Percentiles rank a stretch among this genome's conserved stretches.
Evolutionary conservation across 2,329 filamentous ascomycete genomes (phyloP).

Genomic region (Aspergillus luchuensis): DNA sequence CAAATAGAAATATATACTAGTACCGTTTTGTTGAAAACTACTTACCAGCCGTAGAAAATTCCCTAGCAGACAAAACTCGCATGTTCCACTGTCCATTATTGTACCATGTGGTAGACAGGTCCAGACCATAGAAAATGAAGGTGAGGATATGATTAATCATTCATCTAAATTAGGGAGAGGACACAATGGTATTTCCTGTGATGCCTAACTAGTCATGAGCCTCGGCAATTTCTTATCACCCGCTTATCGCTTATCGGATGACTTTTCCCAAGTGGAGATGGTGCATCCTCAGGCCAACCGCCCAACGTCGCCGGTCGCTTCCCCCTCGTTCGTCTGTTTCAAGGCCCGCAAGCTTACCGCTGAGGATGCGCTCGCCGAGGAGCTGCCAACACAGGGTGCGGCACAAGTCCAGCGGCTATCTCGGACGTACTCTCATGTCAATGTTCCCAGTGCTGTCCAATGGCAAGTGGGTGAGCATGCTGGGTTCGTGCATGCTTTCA

Average conservation of each 20-base stretch:
- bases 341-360: slow-evolving; percentile 38
- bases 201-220: neutral
- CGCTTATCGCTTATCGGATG: neutral
- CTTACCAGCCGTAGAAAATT: too few species aligned
- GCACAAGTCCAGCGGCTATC: slow-evolving; percentile 54
- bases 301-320: neutral
- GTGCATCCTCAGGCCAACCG: neutral
- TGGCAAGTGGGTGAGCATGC: slow-evolving; percentile 70
- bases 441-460: slow-evolving; percentile 63
- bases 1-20: too few species aligned
- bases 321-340: neutral
- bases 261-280: neutral
- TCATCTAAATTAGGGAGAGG: too few species aligned
- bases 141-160: too few species aligned
- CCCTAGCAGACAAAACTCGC: too few species aligned
- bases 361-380: slow-evolving; percentile 46
- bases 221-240: neutral
- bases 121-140: too few species aligned
- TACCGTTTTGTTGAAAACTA: too few species aligned
- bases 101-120: too few species aligned
- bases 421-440: slow-evolving; percentile 53
- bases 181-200: too few species aligned
- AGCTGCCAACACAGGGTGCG: slow-evolving; percentile 37
- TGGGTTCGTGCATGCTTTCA: slow-evolving; percentile 70
- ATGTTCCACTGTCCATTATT: too few species aligned